Percentiles rank a stretch among this genome's conserved stretches.
Conservation (phyloP, 768 basidiomycete genomes). For the Lepiota subincarnata region DNA sequence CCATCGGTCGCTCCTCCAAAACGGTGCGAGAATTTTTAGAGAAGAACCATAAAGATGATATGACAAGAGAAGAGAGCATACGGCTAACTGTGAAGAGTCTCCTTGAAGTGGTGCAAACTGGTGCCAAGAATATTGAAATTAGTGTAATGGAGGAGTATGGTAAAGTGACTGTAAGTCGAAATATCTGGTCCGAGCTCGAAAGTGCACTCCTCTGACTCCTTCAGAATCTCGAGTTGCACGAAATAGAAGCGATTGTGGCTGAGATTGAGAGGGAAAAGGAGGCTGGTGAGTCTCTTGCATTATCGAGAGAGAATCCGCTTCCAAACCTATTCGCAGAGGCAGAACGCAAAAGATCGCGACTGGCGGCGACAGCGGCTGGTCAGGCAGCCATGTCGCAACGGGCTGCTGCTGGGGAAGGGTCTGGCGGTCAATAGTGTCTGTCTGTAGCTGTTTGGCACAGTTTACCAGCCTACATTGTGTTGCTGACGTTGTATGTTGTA, state of each 20-base stretch:
- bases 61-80: conserved; percentile 85
- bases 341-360: conserved; percentile 85
- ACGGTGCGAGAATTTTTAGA: conserved; percentile 98
- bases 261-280: conserved; percentile 98
- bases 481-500: conserved; percentile 15
- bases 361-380: conserved; percentile 88
- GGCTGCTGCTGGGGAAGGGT: conserved; percentile 34
- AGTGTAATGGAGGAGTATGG: conserved; percentile 96
- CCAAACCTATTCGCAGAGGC: conserved; percentile 57
- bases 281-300: conserved; percentile 52
- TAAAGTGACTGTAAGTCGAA: conserved; percentile 71
- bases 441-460: conserved; percentile 9
- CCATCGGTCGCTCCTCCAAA: conserved; percentile 96
- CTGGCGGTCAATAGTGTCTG: conserved; percentile 19
- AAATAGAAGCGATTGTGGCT: conserved; percentile 89
- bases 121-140: conserved; percentile 99
- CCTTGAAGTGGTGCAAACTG: conserved; percentile 97
- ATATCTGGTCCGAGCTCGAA: not conserved
- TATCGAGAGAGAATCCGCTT: not conserved
- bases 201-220: conserved; percentile 4
- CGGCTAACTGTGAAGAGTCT: conserved; percentile 94
- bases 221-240: conserved; percentile 79
- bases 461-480: conserved; percentile 19
- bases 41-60: conserved; percentile 93
- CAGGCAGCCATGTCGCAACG: conserved; percentile 83